A percentile compares a stretch with the other conserved stretches of the same genome.
Evolutionary conservation across 73 alveolate genomes (phyloP).

Genomic region (Paramecium primaurelia): DNA sequence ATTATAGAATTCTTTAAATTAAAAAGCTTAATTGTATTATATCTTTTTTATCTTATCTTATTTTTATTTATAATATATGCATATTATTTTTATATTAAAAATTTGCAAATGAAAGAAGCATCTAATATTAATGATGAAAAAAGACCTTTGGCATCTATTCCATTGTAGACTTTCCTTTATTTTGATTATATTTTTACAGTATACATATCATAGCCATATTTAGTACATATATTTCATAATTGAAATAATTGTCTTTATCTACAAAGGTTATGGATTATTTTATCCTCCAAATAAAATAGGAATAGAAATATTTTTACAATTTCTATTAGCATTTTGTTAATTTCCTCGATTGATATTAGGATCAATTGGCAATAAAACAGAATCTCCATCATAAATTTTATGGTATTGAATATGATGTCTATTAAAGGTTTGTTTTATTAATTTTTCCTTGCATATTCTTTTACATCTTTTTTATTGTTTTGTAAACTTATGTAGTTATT

Average conservation of each 20-base stretch:
- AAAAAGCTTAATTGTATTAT: too few species aligned
- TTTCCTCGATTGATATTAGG: constrained; percentile 46
- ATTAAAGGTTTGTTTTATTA: not conserved
- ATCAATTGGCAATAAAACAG: constrained; percentile 59
- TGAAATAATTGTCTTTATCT: constrained; percentile 35
- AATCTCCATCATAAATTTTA: constrained; percentile 17
- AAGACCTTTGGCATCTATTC: constrained; percentile 51
- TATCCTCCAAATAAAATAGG: constrained; percentile 43
- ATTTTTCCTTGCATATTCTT: not conserved
- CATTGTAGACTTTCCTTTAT: constrained; percentile 43
- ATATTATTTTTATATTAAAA: not conserved
- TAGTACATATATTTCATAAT: constrained; percentile 44
- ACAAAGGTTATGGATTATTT: constrained; percentile 57
- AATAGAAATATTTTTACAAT: constrained; percentile 12
- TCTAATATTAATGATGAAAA: not conserved
- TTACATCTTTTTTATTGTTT: not conserved
- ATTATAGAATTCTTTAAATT: too few species aligned
- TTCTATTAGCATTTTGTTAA: constrained; percentile 31
- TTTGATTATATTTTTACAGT: constrained; percentile 48
- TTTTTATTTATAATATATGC: not conserved
- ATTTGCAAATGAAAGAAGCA: not conserved
- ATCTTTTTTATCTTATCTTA: not conserved
- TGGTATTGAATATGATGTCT: not conserved
- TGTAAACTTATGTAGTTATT: not conserved
- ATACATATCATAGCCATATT: not conserved